Evolutionary conservation across 2,329 filamentous ascomycete species (phyloP), one percentile per base, ranked within the genome.

Genomic region (Aureobasidium pullulans): DNA sequence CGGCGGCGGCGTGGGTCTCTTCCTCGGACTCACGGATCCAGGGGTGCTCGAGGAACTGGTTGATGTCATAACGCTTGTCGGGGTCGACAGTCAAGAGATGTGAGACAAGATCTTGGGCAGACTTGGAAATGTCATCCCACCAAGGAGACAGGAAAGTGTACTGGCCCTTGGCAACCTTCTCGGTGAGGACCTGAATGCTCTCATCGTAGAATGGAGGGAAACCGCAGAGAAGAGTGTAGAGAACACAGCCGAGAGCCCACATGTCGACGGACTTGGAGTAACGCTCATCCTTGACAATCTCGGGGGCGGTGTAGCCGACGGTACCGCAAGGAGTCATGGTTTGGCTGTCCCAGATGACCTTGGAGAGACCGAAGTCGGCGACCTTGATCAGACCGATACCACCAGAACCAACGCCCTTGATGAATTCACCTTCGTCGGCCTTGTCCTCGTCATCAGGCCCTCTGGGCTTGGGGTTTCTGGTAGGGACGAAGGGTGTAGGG

Each of bases 251-350:
- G 34, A 99, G 76, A 3, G 94, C 94, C 94, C 94, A 99, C 94
- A 99, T 99, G 70, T 99, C 94, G 47, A 99, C 94, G 54, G 90
- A 95, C 79, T 97, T 99, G 39, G 93, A 97, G 74, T 99, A 99
- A 23, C 92, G 85, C 76, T 99, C 94, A 74, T 99, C 94, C 76
- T 97, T 97, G 72, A 99, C 94, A 63, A 99, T 99, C 71, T 99
- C 94, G 7, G 94, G 94, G 3, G 94, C 94, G 4, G 94, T 97
- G 76, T 99, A 99, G 44, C 94, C 94, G 60, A 97, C 94, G 0
- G 94, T 99, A 60, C 94, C 94, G 72, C 94, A 99, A n/a, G 94
- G 94, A 3, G 94, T 99, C 90, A 96, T 97, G 9, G 94, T 99
- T 71, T 96, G 89, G 66, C 85, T 94, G 68, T 97, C 94, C 94